Base-by-base conservation (phyloP, 1,284 basidiomycete genomes). In the Omphalotus olearius region DNA sequence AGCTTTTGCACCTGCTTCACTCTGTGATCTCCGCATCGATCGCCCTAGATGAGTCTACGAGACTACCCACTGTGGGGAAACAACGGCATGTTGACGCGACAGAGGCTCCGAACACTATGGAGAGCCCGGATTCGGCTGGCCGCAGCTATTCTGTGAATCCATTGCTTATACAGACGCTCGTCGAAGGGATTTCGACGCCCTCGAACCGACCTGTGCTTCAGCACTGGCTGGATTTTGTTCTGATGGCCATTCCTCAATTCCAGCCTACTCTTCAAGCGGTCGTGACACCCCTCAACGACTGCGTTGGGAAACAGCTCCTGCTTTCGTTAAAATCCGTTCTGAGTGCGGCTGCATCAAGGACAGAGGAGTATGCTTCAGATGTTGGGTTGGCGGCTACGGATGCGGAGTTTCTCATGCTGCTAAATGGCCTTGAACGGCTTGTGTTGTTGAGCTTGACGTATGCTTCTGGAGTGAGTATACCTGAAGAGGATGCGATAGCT, bases 191-290 rank as follows among this genome's bases (percentile, higher is more conserved):
- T 39, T 74, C 84, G 4, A 67, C 74, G 4, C 71, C 76, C 4
- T 70, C 77, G 18, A 96, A 95, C 66, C 82, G 85, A 17, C 78
- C 90, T 1, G 78, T 95, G 18, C 69, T 97, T 11, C 93, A 96
- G 62, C 91, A 97, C 64, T 99, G 96, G 96, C 78, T 98, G 18
- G 96, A 98, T 66, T 98, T 99, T 64, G 78, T 98, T 52, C 78
- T 98, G 49, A 92, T 92, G 85, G 90, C 91, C 0, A 73, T 95
- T 6, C 85, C 91, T 0, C 85, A 91, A 59, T 90, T 92, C 61
- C 88, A 90, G 54, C 82, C 83, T 40, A 72, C 80, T 18, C 70
- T 91, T 6, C 80, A 83, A 39, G 69, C 75, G 13, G 76, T 88
- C 37, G 73, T 97, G n/a, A 73, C 82, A 13, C 86, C 92, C 1